phyloP scores from a whole-genome alignment of 2,329 filamentous ascomycete genomes.

The Cladosporium sp. region DNA sequence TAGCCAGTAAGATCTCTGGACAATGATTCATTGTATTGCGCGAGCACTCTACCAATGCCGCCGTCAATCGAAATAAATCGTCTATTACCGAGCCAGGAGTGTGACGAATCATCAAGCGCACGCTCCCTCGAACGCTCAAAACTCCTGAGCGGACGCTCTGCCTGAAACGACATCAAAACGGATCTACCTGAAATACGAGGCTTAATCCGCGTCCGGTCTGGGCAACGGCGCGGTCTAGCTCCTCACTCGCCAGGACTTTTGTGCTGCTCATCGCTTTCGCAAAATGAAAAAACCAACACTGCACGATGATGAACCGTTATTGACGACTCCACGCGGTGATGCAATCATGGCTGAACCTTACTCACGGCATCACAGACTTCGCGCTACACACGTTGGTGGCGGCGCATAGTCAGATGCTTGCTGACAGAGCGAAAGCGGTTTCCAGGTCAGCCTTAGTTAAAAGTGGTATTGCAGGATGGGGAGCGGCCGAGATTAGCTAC shows the following conservation, averaged over 20 bases:
- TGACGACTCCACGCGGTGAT: neutral
- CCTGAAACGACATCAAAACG: slow-evolving; percentile 7
- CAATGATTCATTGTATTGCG: neutral
- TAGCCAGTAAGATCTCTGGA: neutral
- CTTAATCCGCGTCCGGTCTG: neutral
- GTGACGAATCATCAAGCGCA: neutral
- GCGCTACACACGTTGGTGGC: slow-evolving; percentile 2
- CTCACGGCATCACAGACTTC: neutral
- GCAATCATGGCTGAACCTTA: slow-evolving; percentile 7
- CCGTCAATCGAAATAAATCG: neutral
- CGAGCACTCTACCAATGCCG: neutral
- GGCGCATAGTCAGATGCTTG: slow-evolving; percentile 14
- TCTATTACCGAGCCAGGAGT: neutral
- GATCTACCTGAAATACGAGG: neutral
- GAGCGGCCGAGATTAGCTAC: slow-evolving; percentile 4
- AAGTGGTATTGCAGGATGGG: slow-evolving; percentile 2
- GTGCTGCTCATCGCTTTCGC: neutral
- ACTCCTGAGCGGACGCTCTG: neutral
- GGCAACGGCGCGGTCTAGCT: slow-evolving; percentile 2
- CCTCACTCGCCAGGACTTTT: neutral
- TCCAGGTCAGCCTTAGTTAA: slow-evolving; percentile 1
- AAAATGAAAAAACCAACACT: neutral
- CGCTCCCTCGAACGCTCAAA: neutral
- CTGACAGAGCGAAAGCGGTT: slow-evolving; percentile 6
- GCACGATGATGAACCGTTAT: neutral